Conservation (phyloP, 1,139 yeast species). For the Taphrina wiesneri region DNA sequence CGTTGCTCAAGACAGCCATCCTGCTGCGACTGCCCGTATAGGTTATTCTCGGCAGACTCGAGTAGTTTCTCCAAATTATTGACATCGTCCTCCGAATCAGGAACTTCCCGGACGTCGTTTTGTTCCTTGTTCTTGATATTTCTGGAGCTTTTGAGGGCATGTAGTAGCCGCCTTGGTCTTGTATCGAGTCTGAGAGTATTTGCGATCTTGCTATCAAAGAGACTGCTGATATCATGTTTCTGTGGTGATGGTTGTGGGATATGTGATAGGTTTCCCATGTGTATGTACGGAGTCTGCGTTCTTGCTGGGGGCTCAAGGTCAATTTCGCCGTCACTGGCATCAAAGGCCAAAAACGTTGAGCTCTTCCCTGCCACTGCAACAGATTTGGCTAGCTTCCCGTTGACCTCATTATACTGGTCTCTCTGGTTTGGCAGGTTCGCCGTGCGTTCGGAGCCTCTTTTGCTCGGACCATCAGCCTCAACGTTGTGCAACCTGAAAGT, state of each 20-base stretch:
- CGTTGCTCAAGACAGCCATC: background rate
- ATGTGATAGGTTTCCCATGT: background rate
- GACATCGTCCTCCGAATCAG: background rate
- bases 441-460: background rate
- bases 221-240: background rate
- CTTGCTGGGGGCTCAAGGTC: slow-evolving; percentile 5
- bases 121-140: background rate
- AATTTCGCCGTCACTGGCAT: background rate
- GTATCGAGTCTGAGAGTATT: background rate
- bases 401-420: background rate
- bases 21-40: slow-evolving; percentile 9
- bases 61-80: slow-evolving; percentile 1
- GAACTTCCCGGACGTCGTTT: background rate
- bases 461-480: background rate
- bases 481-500: background rate
- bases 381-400: background rate
- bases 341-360: background rate
- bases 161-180: background rate
- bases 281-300: background rate
- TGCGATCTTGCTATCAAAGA: background rate
- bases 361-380: background rate
- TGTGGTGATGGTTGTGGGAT: background rate
- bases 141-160: background rate
- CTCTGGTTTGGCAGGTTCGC: background rate
- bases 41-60: slow-evolving; percentile 17